Evolutionary conservation across 805 yeast species (phyloP), one percentile per base, ranked within the genome.

Genomic region (Ogataea paraovalis): DNA sequence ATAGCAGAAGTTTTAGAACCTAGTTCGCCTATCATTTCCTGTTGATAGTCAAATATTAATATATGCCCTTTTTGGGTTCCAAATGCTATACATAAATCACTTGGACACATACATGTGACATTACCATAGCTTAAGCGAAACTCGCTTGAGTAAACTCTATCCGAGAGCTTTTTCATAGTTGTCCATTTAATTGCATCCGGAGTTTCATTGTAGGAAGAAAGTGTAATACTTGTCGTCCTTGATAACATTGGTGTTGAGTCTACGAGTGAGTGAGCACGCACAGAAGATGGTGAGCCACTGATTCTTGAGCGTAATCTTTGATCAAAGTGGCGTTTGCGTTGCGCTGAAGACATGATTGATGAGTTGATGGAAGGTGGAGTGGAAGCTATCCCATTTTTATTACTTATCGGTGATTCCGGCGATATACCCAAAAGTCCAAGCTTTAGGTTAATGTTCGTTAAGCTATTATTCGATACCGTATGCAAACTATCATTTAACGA

Each of bases 1-100:
- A 61, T 45, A 1, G 69, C 65, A 18, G 52, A 53, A 3, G 61
- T 55, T 0, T 54, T 57, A 12, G 62, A 54, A n/a, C 54, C 56
- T 14, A 84, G 59, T 1, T 74, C 71, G 39, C 67, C 66, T 13
- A 74, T 68, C 3, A 86, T 59, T 27, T 68, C 70, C 61, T 91
- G 96, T 39, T 75, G 75, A 51, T 82, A 83, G 56, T 83, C 85
- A 62, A 87, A 90, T 4, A 85, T 70, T 4, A 87, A 63, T 0
- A 88, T 69, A 33, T 63, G 68, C 1, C 96, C 96, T 43, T 75
- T 76, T 0, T 75, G 57, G 0, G 97, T 90, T 2, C 96, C 97
- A 7, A 90, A 56, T 0, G 80, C 80, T 7, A 85, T 68, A 28
- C 74, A 56, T 7, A 36, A 37, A 30, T 70, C 74, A 9, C 77